Evolutionary conservation across 1,284 basidiomycete genomes (phyloP).

Genomic region (Pterulicium gracile): DNA sequence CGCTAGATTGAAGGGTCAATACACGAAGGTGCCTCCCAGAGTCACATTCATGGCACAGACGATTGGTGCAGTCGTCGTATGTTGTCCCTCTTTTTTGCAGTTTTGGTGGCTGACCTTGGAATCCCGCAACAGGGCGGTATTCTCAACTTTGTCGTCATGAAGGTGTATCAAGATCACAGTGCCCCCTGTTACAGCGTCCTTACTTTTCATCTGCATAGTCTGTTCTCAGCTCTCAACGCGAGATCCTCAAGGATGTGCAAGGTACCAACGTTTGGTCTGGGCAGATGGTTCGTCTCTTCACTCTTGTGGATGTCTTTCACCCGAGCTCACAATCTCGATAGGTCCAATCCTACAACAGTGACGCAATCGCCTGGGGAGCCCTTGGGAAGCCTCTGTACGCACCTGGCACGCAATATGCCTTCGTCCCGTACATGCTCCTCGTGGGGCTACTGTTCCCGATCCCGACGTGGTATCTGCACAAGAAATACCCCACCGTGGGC

Average conservation of each 20-base stretch:
- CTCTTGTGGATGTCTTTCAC: background rate
- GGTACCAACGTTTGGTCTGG: slow-evolving; percentile 33
- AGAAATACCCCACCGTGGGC: slow-evolving; percentile 24
- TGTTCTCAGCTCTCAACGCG: slow-evolving; percentile 20
- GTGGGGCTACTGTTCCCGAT: slow-evolving; percentile 27
- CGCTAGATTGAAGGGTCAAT: slow-evolving; percentile 22
- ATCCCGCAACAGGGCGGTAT: slow-evolving; percentile 10
- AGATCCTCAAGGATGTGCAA: slow-evolving; percentile 25
- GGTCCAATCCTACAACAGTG: slow-evolving; percentile 25
- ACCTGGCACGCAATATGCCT: slow-evolving; percentile 23
- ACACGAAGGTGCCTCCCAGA: slow-evolving; percentile 40
- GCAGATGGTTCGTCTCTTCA: slow-evolving; percentile 13
- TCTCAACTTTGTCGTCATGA: slow-evolving; percentile 24
- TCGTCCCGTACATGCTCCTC: slow-evolving; percentile 18
- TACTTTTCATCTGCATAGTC: slow-evolving; percentile 11
- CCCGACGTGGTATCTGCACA: slow-evolving; percentile 26
- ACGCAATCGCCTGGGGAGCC: slow-evolving; percentile 36
- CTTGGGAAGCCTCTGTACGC: slow-evolving; percentile 31
- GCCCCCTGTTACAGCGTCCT: background rate
- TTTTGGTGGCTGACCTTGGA: slow-evolving; percentile 1
- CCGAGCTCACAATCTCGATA: slow-evolving; percentile 14
- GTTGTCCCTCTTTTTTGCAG: slow-evolving; percentile 11
- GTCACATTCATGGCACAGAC: slow-evolving; percentile 32
- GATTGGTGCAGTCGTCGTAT: slow-evolving; percentile 25
- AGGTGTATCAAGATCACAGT: slow-evolving; percentile 18